Evolutionary conservation across 805 yeast species (phyloP).

Genomic region (Cyberlindnera mississippiensis): DNA sequence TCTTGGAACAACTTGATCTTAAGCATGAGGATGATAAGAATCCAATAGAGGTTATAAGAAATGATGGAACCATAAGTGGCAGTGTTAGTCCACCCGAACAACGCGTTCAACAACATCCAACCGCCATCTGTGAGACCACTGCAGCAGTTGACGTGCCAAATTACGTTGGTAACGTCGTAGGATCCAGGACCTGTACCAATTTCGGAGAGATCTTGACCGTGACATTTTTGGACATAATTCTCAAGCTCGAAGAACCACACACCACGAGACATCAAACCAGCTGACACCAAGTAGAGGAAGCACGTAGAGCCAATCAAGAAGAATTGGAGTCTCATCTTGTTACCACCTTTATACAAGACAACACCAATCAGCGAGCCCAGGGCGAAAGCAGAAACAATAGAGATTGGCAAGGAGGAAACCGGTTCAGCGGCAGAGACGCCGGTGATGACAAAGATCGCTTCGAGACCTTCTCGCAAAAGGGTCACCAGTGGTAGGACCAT

Average conservation of each 20-base stretch:
- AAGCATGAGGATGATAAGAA: slow-evolving; percentile 43
- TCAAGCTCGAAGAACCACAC: slow-evolving; percentile 89
- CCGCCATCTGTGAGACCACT: slow-evolving; percentile 87
- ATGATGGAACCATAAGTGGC: slow-evolving; percentile 87
- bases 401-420: slow-evolving; percentile 56
- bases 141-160: slow-evolving; percentile 96
- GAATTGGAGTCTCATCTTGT: slow-evolving; percentile 67
- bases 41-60: slow-evolving; percentile 75
- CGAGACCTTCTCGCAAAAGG: slow-evolving; percentile 84
- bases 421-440: slow-evolving; percentile 82
- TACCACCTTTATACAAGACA: slow-evolving; percentile 71
- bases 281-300: slow-evolving; percentile 79
- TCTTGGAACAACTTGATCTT: slow-evolving; percentile 49
- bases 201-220: slow-evolving; percentile 82
- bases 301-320: slow-evolving; percentile 76
- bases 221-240: slow-evolving; percentile 63
- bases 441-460: slow-evolving; percentile 87
- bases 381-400: slow-evolving; percentile 55
- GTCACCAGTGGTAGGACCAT: slow-evolving; percentile 81
- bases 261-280: slow-evolving; percentile 84
- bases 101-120: slow-evolving; percentile 88
- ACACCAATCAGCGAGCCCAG: slow-evolving; percentile 65
- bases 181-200: slow-evolving; percentile 93
- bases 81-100: slow-evolving; percentile 91
- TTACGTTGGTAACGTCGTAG: slow-evolving; percentile 69